Evolutionary conservation across 768 basidiomycete genomes (phyloP).

Genomic region (Rhodotorula sphaerocarpa): DNA sequence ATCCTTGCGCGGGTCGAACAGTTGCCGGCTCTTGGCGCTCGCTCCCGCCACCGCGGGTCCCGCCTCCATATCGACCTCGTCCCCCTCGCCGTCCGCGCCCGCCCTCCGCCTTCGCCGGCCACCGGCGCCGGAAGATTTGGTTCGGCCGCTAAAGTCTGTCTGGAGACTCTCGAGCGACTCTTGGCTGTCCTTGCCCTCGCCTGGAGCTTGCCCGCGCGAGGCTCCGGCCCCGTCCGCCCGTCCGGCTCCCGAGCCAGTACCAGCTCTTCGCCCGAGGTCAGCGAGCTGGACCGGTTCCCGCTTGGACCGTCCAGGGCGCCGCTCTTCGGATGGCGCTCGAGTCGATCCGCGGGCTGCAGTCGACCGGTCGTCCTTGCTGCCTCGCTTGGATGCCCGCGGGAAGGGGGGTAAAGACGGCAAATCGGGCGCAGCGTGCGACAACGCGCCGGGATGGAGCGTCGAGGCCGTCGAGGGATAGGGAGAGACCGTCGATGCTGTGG

Average conservation of each 20-base stretch:
- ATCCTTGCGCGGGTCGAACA: conserved; percentile 83
- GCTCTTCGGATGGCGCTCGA: no score
- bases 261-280: background rate
- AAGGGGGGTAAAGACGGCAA: no score
- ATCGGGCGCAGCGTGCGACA: no score
- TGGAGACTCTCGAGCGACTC: conserved; percentile 24
- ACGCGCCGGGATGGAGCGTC: no score
- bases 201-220: background rate
- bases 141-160: conserved; percentile 25
- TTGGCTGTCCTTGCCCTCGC: conserved; percentile 11
- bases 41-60: background rate
- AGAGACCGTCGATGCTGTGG: no score
- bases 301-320: conserved; percentile 5
- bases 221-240: background rate
- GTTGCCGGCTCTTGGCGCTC: conserved; percentile 41
- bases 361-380: no score
- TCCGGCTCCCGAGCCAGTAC: background rate
- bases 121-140: conserved; percentile 5
- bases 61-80: conserved; percentile 4
- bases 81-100: conserved; percentile 2
- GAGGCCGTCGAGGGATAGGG: no score
- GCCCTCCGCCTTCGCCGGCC: background rate
- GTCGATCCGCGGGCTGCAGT: no score
- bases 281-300: conserved; percentile 14
- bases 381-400: no score